Evolutionary conservation across 805 yeast species (phyloP).

Genomic region (Wickerhamomyces chaumierensis): DNA sequence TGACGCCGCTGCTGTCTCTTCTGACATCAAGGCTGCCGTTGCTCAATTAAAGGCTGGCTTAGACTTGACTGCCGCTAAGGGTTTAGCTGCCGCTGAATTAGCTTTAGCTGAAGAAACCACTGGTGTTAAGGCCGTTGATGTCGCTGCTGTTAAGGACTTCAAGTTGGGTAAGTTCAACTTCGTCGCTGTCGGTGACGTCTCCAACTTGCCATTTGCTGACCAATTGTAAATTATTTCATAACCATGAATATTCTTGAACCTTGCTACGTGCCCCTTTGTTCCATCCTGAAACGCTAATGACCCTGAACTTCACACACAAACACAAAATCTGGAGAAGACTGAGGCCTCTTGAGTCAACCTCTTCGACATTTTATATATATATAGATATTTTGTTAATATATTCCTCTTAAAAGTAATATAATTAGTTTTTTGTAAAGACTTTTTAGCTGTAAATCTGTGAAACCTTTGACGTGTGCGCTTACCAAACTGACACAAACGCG

Average conservation of each 20-base stretch:
- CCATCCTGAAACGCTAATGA: neutral
- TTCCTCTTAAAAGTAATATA: neutral
- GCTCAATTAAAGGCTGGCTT: slow-evolving; percentile 38
- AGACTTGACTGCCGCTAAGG: slow-evolving; percentile 49
- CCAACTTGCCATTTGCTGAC: slow-evolving; percentile 77
- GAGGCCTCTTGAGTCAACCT: neutral
- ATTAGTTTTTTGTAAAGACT: too few relatives aligned
- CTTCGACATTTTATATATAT: too few relatives aligned
- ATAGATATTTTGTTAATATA: neutral
- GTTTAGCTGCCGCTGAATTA: slow-evolving; percentile 33
- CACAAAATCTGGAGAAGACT: too few relatives aligned
- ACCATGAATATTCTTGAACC: neutral
- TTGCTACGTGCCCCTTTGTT: neutral
- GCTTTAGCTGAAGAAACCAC: slow-evolving; percentile 30
- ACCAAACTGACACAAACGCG: too few relatives aligned
- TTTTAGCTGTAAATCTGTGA: too few relatives aligned
- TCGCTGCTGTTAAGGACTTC: slow-evolving; percentile 28
- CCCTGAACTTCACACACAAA: neutral
- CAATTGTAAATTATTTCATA: slow-evolving; percentile 49
- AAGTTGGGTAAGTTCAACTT: slow-evolving; percentile 61
- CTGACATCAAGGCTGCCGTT: slow-evolving; percentile 51
- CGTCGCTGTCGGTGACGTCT: slow-evolving; percentile 84
- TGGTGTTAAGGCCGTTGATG: slow-evolving; percentile 23
- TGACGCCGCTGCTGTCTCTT: slow-evolving; percentile 44
- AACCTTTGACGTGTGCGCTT: too few relatives aligned